Evolutionary conservation across 768 basidiomycete species (phyloP), one percentile per base, ranked within the genome.

Genomic region (Boletus rex-veris): DNA sequence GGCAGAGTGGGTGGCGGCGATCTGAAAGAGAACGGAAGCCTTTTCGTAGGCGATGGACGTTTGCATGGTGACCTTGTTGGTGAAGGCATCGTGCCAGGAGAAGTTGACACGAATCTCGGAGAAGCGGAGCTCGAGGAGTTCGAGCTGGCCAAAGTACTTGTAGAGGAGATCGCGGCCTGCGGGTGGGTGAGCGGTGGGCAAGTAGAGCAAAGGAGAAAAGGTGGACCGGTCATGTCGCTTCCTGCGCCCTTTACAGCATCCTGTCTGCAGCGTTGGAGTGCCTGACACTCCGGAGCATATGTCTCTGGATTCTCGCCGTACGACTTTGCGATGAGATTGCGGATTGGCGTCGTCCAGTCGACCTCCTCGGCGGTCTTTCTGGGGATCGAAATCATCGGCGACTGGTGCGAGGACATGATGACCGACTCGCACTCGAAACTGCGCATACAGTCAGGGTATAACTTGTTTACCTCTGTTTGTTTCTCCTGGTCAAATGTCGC

Each of bases 141-240:
- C 97, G 41, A 99, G 85, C 71, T 99, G 97, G 35, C 97, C 96
- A 75, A 98, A 99, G 76, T 99, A 99, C 74, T 97, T 98, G 86
- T 96, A 98, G 41, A 99, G 78, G 19, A 98, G 79, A 74, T 98
- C 96, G 45, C 95, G 81, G 12, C 88, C 95, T 87, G 66, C 45
- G 30, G 8, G 18, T 35, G 43, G 14, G 26, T 58, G 35, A 58
- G 48, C 40, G 39, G 45, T 24, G n/a, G 5, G 18, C 10, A 16
- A 18, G 30, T 38, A 11, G 19, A 14, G 7, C 0, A n/a, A 28
- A 11, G 16, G 18, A 40, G 8, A 15, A 33, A 7, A 10, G 4
- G 66, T 82, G 60, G 54, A 92, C 92, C 92, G n/a, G 94, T 97
- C 50, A 84, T 77, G 69, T 98, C 97, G 67, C 93, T 96, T 1